These are phyloP conservation scores for Pichia sp. DNA, from an alignment of 1,139 yeast genomes.

Conservation along the genomic window DNA sequence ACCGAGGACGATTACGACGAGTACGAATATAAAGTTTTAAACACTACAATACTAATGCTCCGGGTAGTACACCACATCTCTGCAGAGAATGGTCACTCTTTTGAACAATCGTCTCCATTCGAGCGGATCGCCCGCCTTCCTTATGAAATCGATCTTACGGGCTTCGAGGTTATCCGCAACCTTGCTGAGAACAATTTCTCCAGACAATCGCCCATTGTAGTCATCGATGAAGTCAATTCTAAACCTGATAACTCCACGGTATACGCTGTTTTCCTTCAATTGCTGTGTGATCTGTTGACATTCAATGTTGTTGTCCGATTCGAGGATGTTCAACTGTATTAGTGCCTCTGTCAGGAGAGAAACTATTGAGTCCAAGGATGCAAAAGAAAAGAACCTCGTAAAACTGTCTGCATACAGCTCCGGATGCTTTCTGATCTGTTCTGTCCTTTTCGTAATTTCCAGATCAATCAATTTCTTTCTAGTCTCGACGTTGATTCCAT, in stretches of 20 bases:
- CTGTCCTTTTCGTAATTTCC: conserved; percentile 20
- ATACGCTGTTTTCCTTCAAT: conserved; percentile 19
- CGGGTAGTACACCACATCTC: conserved; percentile 44
- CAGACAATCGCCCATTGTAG: conserved; percentile 43
- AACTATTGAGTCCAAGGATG: conserved; percentile 41
- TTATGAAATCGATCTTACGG: conserved; percentile 47
- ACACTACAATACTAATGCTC: conserved; percentile 1
- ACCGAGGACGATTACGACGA: not conserved
- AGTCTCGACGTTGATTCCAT: conserved; percentile 9
- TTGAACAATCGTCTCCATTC: conserved; percentile 66
- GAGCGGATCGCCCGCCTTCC: conserved; percentile 57
- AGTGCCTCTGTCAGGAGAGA: conserved; percentile 39
- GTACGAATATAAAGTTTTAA: not conserved
- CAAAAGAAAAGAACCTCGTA: conserved; percentile 46
- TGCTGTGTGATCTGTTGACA: conserved; percentile 23
- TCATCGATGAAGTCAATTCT: conserved; percentile 44
- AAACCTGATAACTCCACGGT: conserved; percentile 34
- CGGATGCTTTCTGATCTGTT: conserved; percentile 21
- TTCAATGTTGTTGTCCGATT: conserved; percentile 23
- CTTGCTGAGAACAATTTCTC: conserved; percentile 41
- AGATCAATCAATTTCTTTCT: conserved; percentile 27
- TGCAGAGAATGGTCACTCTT: conserved; percentile 46
- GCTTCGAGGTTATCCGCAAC: conserved; percentile 34
- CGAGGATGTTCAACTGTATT: conserved; percentile 37
- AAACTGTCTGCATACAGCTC: conserved; percentile 38